Conservation (phyloP, 2,329 filamentous ascomycete species). For the Phaeoacremonium minimum region DNA sequence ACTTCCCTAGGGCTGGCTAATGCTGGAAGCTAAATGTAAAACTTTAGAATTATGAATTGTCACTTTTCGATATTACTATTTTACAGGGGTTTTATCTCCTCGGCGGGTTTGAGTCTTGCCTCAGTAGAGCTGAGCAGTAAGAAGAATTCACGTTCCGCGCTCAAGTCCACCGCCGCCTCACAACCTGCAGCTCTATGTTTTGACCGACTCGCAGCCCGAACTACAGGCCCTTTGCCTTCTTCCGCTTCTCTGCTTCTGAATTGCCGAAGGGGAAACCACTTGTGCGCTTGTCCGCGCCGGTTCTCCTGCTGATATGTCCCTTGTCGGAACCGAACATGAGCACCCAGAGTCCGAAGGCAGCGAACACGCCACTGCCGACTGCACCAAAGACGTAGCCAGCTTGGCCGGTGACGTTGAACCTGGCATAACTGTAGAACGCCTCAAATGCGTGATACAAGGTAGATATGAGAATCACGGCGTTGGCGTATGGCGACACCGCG, state of each 20-base stretch:
- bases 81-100: no score
- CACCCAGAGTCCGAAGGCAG: slow-evolving; percentile 61
- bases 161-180: no score
- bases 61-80: no score
- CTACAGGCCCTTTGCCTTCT: slow-evolving; percentile 13
- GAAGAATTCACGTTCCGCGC: no score
- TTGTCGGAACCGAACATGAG: slow-evolving; percentile 34
- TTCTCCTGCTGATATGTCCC: slow-evolving; percentile 27
- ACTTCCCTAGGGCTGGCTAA: no score
- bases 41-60: no score
- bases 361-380: slow-evolving; percentile 51
- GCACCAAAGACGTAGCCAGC: slow-evolving; percentile 58
- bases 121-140: no score
- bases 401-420: slow-evolving; percentile 54
- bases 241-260: slow-evolving; percentile 23
- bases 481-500: slow-evolving; percentile 56
- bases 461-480: slow-evolving; percentile 62
- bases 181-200: no score
- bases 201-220: no score
- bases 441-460: slow-evolving; percentile 59
- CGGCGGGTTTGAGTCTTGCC: no score
- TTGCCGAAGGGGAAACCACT: slow-evolving; percentile 35
- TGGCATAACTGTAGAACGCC: slow-evolving; percentile 65
- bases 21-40: no score
- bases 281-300: slow-evolving; percentile 34